Conservation (phyloP, 495 filamentous ascomycete genomes). For the Articulospora tetracladia region DNA sequence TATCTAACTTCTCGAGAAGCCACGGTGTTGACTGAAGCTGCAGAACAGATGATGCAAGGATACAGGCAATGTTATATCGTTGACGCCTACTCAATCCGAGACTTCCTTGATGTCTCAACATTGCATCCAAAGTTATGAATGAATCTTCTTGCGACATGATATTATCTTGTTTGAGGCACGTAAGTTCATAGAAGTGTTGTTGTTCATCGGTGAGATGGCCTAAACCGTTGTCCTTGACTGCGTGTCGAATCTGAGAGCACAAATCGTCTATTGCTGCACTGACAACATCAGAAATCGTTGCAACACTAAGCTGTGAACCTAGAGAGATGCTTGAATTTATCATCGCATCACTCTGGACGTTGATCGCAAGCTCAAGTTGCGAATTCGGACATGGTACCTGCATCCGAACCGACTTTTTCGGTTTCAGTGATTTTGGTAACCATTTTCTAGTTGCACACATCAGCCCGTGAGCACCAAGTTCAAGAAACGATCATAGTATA, state of each 20-base stretch:
- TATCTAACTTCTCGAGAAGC: conserved; percentile 19
- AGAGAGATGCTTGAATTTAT: not conserved
- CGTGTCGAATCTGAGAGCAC: not conserved
- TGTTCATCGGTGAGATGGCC: conserved; percentile 7
- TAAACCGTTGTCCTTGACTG: not conserved
- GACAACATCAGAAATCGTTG: conserved; percentile 3
- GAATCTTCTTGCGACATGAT: not conserved
- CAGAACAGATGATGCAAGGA: conserved; percentile 27
- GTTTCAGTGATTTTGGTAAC: not conserved
- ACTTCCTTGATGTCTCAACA: not conserved
- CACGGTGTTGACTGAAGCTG: conserved; percentile 29
- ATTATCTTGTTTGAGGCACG: not conserved
- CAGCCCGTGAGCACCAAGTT: not conserved
- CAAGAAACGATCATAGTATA: not conserved
- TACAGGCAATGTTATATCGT: conserved; percentile 24
- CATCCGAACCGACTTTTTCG: conserved; percentile 10
- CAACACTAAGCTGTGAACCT: not conserved
- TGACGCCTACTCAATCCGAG: conserved; percentile 10
- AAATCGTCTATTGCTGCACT: not conserved
- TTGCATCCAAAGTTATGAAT: conserved; percentile 4
- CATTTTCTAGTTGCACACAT: not conserved
- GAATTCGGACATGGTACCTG: not conserved
- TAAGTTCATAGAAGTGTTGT: not conserved
- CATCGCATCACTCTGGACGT: not conserved
- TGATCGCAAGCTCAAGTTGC: not conserved